Evolutionary conservation across 2,329 filamentous ascomycete genomes (phyloP), one percentile per base, ranked within the genome.

Genomic region (Bimuria novae-zelandiae): DNA sequence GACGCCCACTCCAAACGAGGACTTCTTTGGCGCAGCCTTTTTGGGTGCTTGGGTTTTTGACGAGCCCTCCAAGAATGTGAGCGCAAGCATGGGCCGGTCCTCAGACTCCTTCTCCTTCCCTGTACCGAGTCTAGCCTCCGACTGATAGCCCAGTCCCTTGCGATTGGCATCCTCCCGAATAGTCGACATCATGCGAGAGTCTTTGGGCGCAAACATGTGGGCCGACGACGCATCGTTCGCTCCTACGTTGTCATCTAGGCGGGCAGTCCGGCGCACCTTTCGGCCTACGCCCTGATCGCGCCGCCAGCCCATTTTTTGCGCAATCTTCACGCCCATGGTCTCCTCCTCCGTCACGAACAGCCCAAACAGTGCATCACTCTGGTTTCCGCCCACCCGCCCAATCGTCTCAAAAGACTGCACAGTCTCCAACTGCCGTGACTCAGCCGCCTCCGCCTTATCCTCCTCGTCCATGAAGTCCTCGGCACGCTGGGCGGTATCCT

Each of bases 401-500:
- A 97, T 79, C 0, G 89, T 90, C 0, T 89, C 83, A 71, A 94
- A 97, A 0, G 82, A 83, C 48, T 86, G 81, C 0, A 85, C 81
- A 0, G 89, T 95, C 64, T 93, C 84, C 29, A 97, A 76, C 55
- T 83, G 83, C 64, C 87, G 84, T 2, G 88, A 82, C 73, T 96
- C 92, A 52, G 89, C 90, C 0, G 88, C 89, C 70, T 96, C 92
- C 6, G 89, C 89, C 29, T 96, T 79, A 73, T 99, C 94, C 71
- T 99, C 94, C 36, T 96, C 93, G 66, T 99, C 94, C 94, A 99
- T 99, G 64, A 92, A 97, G 69, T 97, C 92, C 72, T 97, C 92
- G 0, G 86, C 84, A 42, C 87, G 85, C 68, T 89, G 86, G 58
- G 82, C 75, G 17, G 63, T 61, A 77, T 89, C 84, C 68, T 89